A percentile compares a stretch with the other conserved stretches of the same genome.
phyloP scores from a whole-genome alignment of 257 asterid genomes.

The Linderniella brevidens region DNA sequence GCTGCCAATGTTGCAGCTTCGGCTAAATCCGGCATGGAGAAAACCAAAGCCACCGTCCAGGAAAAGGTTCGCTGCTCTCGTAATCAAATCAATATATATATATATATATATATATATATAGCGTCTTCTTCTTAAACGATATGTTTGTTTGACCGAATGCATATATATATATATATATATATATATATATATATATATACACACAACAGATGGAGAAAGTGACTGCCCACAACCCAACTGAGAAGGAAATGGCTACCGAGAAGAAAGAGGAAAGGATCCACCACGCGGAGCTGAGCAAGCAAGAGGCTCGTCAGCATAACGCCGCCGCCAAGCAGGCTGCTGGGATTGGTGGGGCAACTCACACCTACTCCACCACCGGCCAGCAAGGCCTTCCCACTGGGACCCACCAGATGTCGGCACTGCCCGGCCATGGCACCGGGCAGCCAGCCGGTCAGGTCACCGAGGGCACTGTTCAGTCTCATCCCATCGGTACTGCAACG shows the following conservation, averaged over 20 bases:
- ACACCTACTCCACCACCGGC: conserved; percentile 19
- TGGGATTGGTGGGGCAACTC: conserved; percentile 13
- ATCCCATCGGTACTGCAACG: conserved; percentile 9
- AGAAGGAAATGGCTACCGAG: conserved; percentile 40
- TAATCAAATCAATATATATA: no score
- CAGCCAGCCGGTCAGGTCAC: conserved; percentile 31
- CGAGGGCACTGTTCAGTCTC: conserved; percentile 18
- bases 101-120: no score
- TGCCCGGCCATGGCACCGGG: conserved; percentile 38
- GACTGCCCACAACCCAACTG: conserved; percentile 25
- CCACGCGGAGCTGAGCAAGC: conserved; percentile 39
- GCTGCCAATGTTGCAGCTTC: conserved; percentile 57
- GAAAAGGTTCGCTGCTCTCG: conserved; percentile 27
- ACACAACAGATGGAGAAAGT: conserved; percentile 25
- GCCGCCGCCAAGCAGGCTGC: conserved; percentile 14
- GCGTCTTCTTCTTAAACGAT: no score
- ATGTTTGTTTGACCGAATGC: no score
- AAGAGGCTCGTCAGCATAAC: conserved; percentile 22
- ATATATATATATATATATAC: no score
- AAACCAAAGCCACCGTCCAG: conserved; percentile 42
- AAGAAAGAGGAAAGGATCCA: conserved; percentile 27
- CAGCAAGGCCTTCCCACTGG: conserved; percentile 20
- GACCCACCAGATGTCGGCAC: conserved; percentile 27
- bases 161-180: no score
- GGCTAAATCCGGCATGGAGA: conserved; percentile 58